phyloP scores from a whole-genome alignment of 805 yeast species.

The Saccharomycopsis sp. region DNA sequence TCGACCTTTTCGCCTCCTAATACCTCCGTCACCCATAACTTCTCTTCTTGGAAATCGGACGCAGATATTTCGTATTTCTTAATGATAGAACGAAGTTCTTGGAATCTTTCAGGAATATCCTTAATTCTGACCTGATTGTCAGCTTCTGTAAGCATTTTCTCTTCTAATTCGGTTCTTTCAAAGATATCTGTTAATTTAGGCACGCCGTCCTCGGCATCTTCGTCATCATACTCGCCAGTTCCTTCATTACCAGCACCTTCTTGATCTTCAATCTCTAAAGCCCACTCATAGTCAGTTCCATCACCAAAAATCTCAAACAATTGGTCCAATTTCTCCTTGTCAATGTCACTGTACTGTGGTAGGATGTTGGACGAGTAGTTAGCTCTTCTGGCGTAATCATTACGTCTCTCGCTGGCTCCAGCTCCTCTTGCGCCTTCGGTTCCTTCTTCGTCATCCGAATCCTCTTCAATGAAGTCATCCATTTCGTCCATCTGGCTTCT shows the following conservation, averaged over 20 bases:
- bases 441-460: conserved; percentile 78
- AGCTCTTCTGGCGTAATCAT: conserved; percentile 27
- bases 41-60: conserved; percentile 65
- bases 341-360: conserved; percentile 40
- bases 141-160: conserved; percentile 83
- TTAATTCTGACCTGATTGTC: conserved; percentile 82
- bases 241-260: conserved; percentile 53
- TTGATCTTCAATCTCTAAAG: conserved; percentile 78
- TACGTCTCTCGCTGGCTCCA: conserved; percentile 28
- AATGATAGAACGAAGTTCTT: conserved; percentile 58
- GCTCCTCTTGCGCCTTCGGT: conserved; percentile 46
- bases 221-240: conserved; percentile 33
- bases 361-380: conserved; percentile 12
- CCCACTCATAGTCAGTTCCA: conserved; percentile 98
- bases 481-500: conserved; percentile 64
- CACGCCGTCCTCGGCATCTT: conserved; percentile 30
- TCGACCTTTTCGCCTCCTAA: conserved; percentile 51
- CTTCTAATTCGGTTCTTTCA: conserved; percentile 89
- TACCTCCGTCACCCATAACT: conserved; percentile 71
- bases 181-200: conserved; percentile 71
- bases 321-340: conserved; percentile 88
- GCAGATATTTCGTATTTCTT: conserved; percentile 54
- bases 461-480: conserved; percentile 96
- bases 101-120: conserved; percentile 91
- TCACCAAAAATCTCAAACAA: conserved; percentile 94